phyloP scores from a whole-genome alignment of 164 flowering plant species.

The Platanus orientalis region DNA sequence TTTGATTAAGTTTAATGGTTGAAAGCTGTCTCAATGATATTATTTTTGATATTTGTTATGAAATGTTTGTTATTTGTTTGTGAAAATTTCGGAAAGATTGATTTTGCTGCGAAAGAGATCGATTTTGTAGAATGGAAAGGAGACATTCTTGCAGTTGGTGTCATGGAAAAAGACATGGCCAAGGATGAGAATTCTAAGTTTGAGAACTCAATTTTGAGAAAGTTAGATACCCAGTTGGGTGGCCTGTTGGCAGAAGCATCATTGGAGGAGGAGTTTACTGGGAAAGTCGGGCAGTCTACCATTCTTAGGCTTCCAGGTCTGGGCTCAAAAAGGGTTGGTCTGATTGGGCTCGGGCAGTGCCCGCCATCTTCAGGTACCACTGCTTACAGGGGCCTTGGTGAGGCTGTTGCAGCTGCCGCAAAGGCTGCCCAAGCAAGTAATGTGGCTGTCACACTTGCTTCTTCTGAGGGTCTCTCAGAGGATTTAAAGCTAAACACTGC shows the following conservation, averaged over 20 bases:
- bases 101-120: conserved; percentile 25
- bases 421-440: conserved; percentile 71
- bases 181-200: conserved; percentile 68
- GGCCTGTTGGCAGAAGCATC: conserved; percentile 82
- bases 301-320: conserved; percentile 75
- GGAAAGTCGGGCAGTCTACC: conserved; percentile 79
- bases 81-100: conserved; percentile 18
- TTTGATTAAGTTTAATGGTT: no score
- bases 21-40: no score
- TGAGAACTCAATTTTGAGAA: conserved; percentile 58
- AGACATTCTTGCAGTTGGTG: conserved; percentile 87
- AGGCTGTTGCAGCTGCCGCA: conserved; percentile 71
- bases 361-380: conserved; percentile 21
- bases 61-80: conserved; percentile 8
- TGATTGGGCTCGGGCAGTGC: conserved; percentile 76
- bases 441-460: conserved; percentile 74
- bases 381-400: conserved; percentile 51
- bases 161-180: conserved; percentile 82
- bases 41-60: no score
- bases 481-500: conserved; percentile 60
- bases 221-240: conserved; percentile 56
- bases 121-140: conserved; percentile 82
- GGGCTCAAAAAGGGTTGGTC: conserved; percentile 69
- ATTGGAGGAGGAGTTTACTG: conserved; percentile 87
- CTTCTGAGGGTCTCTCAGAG: conserved; percentile 50